These are phyloP conservation scores for Melanomma pulvis-pyrius DNA, from an alignment of 495 filamentous ascomycete genomes.

Conservation along the genomic window DNA sequence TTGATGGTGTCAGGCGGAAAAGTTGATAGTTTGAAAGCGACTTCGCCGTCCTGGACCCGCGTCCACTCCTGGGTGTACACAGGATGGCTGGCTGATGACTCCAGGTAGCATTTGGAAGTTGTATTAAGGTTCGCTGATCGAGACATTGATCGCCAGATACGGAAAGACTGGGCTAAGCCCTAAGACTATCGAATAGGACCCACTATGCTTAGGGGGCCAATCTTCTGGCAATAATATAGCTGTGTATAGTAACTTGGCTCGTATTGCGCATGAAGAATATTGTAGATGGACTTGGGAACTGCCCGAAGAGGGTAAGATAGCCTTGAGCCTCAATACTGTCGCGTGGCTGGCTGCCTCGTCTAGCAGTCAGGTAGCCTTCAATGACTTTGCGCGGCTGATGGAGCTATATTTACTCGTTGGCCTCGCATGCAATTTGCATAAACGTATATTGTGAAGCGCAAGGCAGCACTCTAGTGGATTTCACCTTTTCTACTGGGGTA, in stretches of 20 bases:
- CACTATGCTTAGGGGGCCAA: background rate
- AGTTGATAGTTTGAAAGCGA: background rate
- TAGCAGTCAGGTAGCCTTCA: background rate
- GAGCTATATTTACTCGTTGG: no score
- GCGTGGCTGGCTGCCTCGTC: background rate
- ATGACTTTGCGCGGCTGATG: background rate
- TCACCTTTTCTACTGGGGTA: no score
- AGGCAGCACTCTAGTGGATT: no score
- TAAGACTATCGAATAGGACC: background rate
- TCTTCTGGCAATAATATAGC: background rate
- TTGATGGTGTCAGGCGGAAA: no score
- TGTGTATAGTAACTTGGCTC: background rate
- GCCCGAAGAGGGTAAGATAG: background rate
- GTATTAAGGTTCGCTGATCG: constrained; percentile 10
- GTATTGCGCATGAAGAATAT: background rate
- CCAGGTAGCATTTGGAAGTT: background rate
- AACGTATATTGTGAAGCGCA: background rate
- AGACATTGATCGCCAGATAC: background rate
- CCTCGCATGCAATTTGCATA: no score
- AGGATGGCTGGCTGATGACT: background rate
- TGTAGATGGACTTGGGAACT: background rate
- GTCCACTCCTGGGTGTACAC: background rate
- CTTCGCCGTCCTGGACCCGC: background rate
- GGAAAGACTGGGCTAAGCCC: background rate
- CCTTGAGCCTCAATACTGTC: background rate